phyloP scores from a whole-genome alignment of 441 rosid genomes.

The Hura crepitans region DNA sequence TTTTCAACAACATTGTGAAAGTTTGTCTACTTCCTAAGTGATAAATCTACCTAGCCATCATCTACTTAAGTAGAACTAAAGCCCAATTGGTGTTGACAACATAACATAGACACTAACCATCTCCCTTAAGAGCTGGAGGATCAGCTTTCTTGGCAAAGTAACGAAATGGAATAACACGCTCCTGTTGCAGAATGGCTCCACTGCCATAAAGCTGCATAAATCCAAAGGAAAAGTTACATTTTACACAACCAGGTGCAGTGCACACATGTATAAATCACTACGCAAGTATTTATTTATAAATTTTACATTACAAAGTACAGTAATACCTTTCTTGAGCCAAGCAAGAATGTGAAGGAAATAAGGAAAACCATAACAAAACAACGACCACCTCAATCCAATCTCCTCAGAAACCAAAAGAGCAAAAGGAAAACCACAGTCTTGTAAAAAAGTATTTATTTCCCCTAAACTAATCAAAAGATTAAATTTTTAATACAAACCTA shows the following conservation, averaged over 20 bases:
- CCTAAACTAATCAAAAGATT: not conserved
- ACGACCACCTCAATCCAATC: not conserved
- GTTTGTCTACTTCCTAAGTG: not conserved
- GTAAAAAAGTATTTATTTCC: not conserved
- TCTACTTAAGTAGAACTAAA: not conserved
- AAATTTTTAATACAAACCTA: not conserved
- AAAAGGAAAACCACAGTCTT: not conserved
- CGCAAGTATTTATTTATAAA: not conserved
- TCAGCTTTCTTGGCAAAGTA: constrained; percentile 71
- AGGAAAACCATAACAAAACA: not conserved
- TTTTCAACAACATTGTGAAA: not conserved
- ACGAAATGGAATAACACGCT: constrained; percentile 54
- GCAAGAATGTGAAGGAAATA: not conserved
- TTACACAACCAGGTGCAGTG: not conserved
- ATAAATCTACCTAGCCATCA: not conserved
- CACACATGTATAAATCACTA: not conserved
- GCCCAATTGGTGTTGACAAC: not conserved
- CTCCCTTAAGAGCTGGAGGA: constrained; percentile 69
- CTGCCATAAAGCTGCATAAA: constrained; percentile 51
- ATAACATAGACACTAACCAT: constrained; percentile 48
- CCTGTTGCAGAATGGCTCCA: constrained; percentile 45
- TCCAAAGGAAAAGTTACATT: constrained; percentile 1
- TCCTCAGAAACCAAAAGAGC: not conserved
- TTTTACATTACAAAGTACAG: not conserved
- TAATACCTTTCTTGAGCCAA: not conserved